Conservation (phyloP, 2,329 filamentous ascomycete genomes). For the Tolypocladium endophyticum region DNA sequence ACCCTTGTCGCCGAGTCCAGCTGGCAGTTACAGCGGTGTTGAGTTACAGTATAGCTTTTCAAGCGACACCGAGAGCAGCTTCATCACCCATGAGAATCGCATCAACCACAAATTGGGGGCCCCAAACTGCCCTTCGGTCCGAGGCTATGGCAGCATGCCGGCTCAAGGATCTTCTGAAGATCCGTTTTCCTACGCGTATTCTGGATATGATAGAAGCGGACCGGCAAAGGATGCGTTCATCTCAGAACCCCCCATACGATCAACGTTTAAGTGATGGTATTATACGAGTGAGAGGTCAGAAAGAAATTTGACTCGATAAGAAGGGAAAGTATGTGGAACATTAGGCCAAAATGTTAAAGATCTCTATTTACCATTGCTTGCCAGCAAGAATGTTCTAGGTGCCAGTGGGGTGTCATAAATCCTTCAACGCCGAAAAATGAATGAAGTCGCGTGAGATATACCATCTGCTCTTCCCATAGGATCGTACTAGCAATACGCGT, state of each 20-base stretch:
- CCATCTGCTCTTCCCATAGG: background rate
- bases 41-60: constrained; percentile 1
- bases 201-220: too few species aligned
- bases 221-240: background rate
- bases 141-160: background rate
- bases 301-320: background rate
- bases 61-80: constrained; percentile 1
- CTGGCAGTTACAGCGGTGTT: background rate
- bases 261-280: constrained; percentile 11
- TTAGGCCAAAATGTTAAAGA: background rate
- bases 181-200: background rate
- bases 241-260: constrained; percentile 5
- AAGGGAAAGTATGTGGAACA: background rate
- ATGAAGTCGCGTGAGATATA: background rate
- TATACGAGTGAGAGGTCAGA: background rate
- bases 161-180: background rate
- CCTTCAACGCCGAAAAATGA: background rate
- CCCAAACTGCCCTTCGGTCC: background rate
- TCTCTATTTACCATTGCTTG: background rate
- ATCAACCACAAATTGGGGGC: background rate
- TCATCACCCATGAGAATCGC: background rate
- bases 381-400: constrained; percentile 1
- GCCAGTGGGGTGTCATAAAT: background rate
- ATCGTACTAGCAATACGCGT: background rate
- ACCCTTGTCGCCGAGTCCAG: background rate